A percentile compares a stretch with the other conserved stretches of the same genome.
These are phyloP conservation scores for Skeletonema marinoi DNA, from an alignment of 108 stramenopile genomes.

Conservation along the genomic window DNA sequence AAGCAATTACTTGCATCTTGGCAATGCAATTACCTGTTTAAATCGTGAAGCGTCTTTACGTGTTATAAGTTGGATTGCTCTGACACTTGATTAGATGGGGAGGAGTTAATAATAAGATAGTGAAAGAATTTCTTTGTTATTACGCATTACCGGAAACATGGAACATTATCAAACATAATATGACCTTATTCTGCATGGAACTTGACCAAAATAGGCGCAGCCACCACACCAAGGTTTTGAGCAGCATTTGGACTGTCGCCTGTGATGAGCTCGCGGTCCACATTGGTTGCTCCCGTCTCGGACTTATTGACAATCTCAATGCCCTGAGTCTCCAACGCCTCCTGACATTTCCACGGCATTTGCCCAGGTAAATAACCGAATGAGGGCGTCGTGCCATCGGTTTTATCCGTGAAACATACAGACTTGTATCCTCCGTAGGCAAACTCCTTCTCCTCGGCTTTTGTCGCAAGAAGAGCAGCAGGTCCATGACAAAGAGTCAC, in stretches of 20 bases:
- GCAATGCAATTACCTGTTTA: too few relatives aligned
- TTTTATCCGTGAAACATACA: conserved; percentile 23
- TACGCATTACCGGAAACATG: not conserved
- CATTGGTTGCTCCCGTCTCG: conserved; percentile 4
- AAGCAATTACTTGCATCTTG: not conserved
- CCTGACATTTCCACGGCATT: conserved; percentile 30
- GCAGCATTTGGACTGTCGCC: conserved; percentile 31
- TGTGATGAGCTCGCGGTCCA: conserved; percentile 32
- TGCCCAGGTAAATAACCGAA: conserved; percentile 32
- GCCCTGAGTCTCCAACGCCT: conserved; percentile 12
- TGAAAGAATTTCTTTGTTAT: not conserved
- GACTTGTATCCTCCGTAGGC: conserved; percentile 24
- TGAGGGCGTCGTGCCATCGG: conserved; percentile 17
- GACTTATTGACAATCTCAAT: conserved; percentile 10
- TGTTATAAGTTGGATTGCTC: not conserved
- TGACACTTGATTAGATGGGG: not conserved
- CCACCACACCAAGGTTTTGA: conserved; percentile 20
- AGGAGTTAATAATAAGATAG: not conserved
- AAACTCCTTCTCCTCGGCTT: not conserved
- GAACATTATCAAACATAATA: too few relatives aligned
- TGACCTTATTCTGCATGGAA: too few relatives aligned
- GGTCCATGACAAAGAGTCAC: conserved; percentile 39
- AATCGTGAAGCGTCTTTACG: not conserved
- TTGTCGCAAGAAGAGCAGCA: conserved; percentile 20
- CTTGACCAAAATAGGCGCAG: conserved; percentile 15